A percentile compares a stretch with the other conserved stretches of the same genome.
Evolutionary conservation across 2,329 filamentous ascomycete genomes (phyloP).

Genomic region (Paecilomyces formosus): DNA sequence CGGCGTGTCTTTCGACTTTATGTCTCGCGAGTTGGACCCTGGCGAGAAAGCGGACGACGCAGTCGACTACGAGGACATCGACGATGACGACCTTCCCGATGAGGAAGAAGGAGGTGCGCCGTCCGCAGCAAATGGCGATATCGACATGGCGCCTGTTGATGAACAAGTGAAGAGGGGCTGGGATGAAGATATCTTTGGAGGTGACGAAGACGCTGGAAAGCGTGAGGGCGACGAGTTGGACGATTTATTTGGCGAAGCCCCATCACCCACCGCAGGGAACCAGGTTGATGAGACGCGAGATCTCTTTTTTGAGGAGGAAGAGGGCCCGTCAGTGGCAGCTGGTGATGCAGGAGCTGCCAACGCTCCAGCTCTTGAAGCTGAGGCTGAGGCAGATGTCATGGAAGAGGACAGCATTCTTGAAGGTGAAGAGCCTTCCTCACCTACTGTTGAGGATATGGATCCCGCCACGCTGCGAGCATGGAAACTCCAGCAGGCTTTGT

Average conservation of each 20-base stretch:
- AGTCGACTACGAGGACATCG: conserved; percentile 82
- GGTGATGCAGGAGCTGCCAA: conserved; percentile 6
- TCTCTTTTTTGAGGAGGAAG: conserved; percentile 26
- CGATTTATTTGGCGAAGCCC: conserved; percentile 41
- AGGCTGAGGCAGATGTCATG: conserved; percentile 19
- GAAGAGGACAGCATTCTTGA: conserved; percentile 12
- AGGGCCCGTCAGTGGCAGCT: conserved; percentile 5
- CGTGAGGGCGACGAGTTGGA: conserved; percentile 37
- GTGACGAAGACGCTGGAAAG: conserved; percentile 12
- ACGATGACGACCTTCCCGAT: conserved; percentile 82
- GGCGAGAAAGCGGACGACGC: conserved; percentile 87
- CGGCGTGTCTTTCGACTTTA: conserved; percentile 31
- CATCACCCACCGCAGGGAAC: conserved; percentile 25
- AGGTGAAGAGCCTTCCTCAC: conserved; percentile 19
- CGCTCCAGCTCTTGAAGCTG: conserved; percentile 9
- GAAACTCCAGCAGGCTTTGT: conserved; percentile 40
- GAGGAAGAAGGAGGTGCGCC: conserved; percentile 43
- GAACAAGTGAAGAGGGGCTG: conserved; percentile 34
- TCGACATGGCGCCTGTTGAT: conserved; percentile 58
- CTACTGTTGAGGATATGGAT: conserved; percentile 33
- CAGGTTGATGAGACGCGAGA: conserved; percentile 23
- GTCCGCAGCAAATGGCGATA: conserved; percentile 30
- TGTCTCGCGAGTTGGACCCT: conserved; percentile 32
- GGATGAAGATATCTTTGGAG: conserved; percentile 17
- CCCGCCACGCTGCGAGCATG: conserved; percentile 34